phyloP scores from a whole-genome alignment of 495 filamentous ascomycete genomes.

The Lasiosphaeria ovina region DNA sequence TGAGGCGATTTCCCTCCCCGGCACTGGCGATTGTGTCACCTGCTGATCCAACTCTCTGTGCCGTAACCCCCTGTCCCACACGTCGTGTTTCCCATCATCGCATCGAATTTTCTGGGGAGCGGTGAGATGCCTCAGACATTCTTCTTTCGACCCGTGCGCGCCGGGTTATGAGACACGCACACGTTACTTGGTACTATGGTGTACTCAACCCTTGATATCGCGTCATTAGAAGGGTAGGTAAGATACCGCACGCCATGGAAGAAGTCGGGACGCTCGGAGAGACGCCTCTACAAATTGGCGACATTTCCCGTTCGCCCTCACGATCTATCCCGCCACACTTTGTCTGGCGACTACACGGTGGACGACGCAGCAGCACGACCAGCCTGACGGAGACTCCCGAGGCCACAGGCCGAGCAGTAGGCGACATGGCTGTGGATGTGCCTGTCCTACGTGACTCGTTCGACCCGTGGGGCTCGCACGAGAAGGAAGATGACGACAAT shows the following conservation, averaged over 20 bases:
- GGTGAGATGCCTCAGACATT: conserved; percentile 38
- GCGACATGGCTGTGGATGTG: conserved; percentile 29
- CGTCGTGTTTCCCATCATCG: conserved; percentile 1
- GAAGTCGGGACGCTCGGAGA: conserved; percentile 17
- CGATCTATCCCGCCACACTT: conserved; percentile 25
- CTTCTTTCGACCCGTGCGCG: conserved; percentile 37
- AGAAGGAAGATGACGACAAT: conserved; percentile 15
- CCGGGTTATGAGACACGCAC: conserved; percentile 25
- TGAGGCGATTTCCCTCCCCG: too few species aligned
- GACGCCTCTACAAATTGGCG: conserved; percentile 23
- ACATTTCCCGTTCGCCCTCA: conserved; percentile 5
- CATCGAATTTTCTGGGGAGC: conserved; percentile 17
- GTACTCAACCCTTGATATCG: conserved; percentile 30
- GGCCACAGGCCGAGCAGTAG: not conserved
- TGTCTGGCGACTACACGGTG: conserved; percentile 31
- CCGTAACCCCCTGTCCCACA: conserved; percentile 1
- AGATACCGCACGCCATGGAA: conserved; percentile 21
- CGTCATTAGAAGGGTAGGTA: conserved; percentile 29
- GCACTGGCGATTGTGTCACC: too few species aligned
- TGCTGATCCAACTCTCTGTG: too few species aligned
- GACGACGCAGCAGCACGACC: conserved; percentile 21
- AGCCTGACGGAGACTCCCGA: conserved; percentile 3
- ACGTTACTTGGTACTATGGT: conserved; percentile 24
- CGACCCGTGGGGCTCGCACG: conserved; percentile 28
- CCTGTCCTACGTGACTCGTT: conserved; percentile 28